phyloP scores from a whole-genome alignment of 2,329 filamentous ascomycete species.

The Colletotrichum tamarilloi region DNA sequence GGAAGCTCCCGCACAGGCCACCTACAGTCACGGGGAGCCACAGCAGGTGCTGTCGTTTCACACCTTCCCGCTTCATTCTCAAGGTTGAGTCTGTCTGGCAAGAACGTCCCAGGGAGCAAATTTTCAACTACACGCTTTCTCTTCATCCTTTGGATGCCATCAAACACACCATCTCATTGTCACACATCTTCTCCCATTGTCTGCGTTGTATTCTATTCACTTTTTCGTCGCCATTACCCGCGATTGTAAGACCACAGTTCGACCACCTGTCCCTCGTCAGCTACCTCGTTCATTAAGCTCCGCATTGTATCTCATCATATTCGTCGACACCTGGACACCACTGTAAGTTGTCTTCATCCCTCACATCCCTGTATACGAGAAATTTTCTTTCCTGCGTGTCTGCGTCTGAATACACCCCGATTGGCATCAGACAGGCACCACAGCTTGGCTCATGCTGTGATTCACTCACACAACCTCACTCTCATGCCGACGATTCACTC shows the following conservation, averaged over 20 bases:
- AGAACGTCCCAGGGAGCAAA: slow-evolving; percentile 29
- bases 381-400: neutral
- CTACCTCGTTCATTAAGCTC: slow-evolving; percentile 15
- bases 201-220: slow-evolving; percentile 13
- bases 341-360: slow-evolving; percentile 10
- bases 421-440: neutral
- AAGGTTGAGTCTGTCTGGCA: slow-evolving; percentile 21
- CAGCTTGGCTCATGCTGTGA: neutral
- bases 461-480: slow-evolving; percentile 3
- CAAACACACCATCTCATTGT: slow-evolving; percentile 20
- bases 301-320: slow-evolving; percentile 1
- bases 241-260: slow-evolving; percentile 10
- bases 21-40: slow-evolving; percentile 12
- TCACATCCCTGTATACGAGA: neutral
- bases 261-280: neutral
- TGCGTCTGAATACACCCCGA: neutral
- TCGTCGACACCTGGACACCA: neutral
- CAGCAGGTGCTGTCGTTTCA: slow-evolving; percentile 22
- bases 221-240: neutral
- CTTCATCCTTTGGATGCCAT: slow-evolving; percentile 5
- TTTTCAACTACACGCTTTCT: slow-evolving; percentile 24
- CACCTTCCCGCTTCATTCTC: slow-evolving; percentile 31
- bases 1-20: slow-evolving; percentile 25
- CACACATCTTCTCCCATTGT: neutral
- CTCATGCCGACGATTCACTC: neutral